Base-by-base conservation (phyloP, 2,329 filamentous ascomycete species). In the Diaporthe citriasiana region DNA sequence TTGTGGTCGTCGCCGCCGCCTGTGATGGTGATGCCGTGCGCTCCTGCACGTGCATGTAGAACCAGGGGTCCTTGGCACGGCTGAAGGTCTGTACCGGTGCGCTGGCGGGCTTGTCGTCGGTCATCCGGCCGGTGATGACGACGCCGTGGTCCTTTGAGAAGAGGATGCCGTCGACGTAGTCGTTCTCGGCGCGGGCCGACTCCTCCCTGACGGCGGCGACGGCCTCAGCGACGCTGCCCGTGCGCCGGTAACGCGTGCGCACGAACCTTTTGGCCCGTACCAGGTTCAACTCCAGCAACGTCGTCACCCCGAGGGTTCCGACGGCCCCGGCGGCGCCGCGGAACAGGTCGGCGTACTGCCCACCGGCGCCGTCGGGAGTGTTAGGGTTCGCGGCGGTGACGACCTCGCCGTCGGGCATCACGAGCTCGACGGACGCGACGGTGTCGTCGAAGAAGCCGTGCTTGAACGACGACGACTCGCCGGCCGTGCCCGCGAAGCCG, bases 141-240 rank as follows among this genome's bases (percentile, higher is more conserved):
- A 93, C 90, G 35, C 92, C 92, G 77, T 90, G 89, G 76, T 87
- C 84, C 73, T 86, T 85, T 19, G 87, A 87, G 81, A 89, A 94
- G 73, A 94, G 82, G 69, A 94, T 94, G 30, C 92, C 93, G 78
- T 95, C 93, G 35, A 95, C 89, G 79, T 94, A 95, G 79, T 94
- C 93, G 76, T 89, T 89, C 55, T 81, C 82, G 13, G 81, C 79
- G 73, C 82, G 82, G 7, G 76, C 78, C 27, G 85, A 84, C 79
- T 87, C 87, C 68, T 87, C 83, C 57, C 86, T 81, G 27, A 93
- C 84, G 19, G 85, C 84, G 8, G 83, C 81, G 59, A 88, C 79
- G 74, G 87, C 84, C 83, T 87, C 84, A 71, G 83, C 82, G 7
- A 88, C 83, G 71, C 87, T 88, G 76, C 81, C 82, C 1, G 85